phyloP scores from a whole-genome alignment of 163 green algal species.

The Scenedesmus sp. region DNA sequence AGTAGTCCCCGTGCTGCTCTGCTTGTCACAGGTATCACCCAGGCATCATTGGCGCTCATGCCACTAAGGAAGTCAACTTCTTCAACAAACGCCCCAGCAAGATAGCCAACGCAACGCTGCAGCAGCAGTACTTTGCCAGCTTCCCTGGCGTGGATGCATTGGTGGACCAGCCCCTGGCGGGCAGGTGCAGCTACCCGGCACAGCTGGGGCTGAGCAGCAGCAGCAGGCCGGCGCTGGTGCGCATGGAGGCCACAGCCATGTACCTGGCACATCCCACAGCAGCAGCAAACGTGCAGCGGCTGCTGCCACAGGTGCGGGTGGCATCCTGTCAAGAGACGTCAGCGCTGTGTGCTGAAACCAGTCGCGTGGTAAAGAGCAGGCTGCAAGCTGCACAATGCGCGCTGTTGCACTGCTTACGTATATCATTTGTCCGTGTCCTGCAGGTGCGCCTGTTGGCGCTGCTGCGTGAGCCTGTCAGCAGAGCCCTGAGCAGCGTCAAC shows the following conservation, averaged over 20 bases:
- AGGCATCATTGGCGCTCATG: conserved; percentile 6
- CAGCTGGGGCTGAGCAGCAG: conserved; percentile 6
- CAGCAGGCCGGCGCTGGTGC: conserved; percentile 3
- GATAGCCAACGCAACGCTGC: background rate
- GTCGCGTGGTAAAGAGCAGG: no score
- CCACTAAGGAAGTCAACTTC: conserved; percentile 30
- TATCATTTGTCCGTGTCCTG: background rate
- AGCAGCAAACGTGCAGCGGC: background rate
- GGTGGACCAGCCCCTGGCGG: background rate
- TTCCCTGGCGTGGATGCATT: conserved; percentile 22
- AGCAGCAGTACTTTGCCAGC: background rate
- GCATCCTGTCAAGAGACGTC: background rate
- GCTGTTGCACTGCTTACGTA: background rate
- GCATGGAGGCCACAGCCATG: conserved; percentile 32
- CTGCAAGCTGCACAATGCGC: background rate
- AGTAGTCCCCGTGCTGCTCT: background rate
- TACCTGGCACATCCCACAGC: conserved; percentile 18
- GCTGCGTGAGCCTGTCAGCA: conserved; percentile 32
- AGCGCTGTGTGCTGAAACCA: no score
- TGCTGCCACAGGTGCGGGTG: conserved; percentile 14
- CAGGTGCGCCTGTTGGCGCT: conserved; percentile 17
- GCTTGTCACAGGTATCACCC: conserved; percentile 4
- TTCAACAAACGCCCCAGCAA: background rate
- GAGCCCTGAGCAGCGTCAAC: conserved; percentile 30
- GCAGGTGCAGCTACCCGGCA: conserved; percentile 12